Evolutionary conservation across 1,139 yeast species (phyloP), one percentile per base, ranked within the genome.

Genomic region (Hanseniaspora gamundiae): DNA sequence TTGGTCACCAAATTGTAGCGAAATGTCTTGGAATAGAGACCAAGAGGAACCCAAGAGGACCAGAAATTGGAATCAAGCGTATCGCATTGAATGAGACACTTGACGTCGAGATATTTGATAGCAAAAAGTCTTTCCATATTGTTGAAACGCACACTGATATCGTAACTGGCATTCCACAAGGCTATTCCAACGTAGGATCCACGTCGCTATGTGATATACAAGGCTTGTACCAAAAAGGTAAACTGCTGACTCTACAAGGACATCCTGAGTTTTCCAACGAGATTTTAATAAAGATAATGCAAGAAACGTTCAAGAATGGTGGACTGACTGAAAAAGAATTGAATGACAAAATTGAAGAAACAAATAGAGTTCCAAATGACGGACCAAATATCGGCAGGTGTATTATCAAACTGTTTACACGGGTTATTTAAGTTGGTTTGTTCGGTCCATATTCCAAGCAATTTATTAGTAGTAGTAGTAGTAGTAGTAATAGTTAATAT

Each of bases 1-100:
- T 84, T 59, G 96, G 95, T 2, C 95, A 86, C 59, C 96, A 86
- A 58, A 68, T 85, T 19, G 60, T 84, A 22, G 80, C 78, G 2
- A 69, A 79, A 47, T 76, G 80, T 5, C 62, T 84, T 41, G 91
- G 86, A 2, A 70, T 76, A 35, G 62, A 64, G 41, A 80, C 81
- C 3, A 76, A 66, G 6, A 66, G 77, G 47, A 82, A 78, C 58
- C 59, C 66, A 1, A 50, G 60, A 33, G 93, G 93, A 1, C 80
- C 91, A 85, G 95, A 86, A 59, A 64, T 74, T 42, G 87, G 94
- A 1, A 67, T 74, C 2, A 68, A 74, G 2, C 64, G 72, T 6
- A 64, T 84, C 14, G 51, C 63, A 8, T 51, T 80, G 22, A 75
- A 76, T 46, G 62, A 62, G 1, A 16, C n/a, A 33, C 26, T 24